Evolutionary conservation across 306 rosid species (phyloP).

Genomic region (Trifolium pratense): DNA sequence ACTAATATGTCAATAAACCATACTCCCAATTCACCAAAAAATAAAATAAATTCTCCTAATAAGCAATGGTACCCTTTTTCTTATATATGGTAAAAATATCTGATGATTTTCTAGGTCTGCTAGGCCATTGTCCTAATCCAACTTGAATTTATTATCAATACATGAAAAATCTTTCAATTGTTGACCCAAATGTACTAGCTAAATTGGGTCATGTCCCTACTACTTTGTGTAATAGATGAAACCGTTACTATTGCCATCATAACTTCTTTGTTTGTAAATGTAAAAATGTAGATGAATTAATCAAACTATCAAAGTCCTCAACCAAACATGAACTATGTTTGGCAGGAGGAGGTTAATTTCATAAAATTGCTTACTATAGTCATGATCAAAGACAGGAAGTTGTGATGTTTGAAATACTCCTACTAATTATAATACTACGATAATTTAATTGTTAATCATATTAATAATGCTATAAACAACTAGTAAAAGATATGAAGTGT

Average conservation of each 20-base stretch:
- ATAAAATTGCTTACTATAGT: conserved; percentile 20
- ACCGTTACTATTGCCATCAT: conserved; percentile 12
- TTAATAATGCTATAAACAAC: conserved; percentile 30
- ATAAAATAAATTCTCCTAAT: neutral
- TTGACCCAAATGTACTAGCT: conserved; percentile 40
- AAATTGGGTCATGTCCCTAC: conserved; percentile 44
- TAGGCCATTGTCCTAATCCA: conserved; percentile 45
- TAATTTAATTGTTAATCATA: neutral
- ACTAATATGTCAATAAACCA: neutral
- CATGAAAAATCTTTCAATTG: conserved; percentile 29
- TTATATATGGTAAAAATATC: conserved; percentile 32
- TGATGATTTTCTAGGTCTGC: conserved; percentile 39
- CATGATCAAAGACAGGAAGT: conserved; percentile 2
- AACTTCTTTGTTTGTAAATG: conserved; percentile 15
- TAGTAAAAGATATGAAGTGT: conserved; percentile 41
- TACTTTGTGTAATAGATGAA: neutral
- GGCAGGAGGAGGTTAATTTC: conserved; percentile 29
- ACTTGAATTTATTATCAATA: conserved; percentile 35
- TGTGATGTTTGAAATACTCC: conserved; percentile 21
- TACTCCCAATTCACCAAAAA: no score
- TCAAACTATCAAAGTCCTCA: conserved; percentile 20
- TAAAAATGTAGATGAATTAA: conserved; percentile 30
- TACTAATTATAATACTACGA: neutral
- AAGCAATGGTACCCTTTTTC: neutral
- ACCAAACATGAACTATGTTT: conserved; percentile 20